Evolutionary conservation across 2,329 filamentous ascomycete genomes (phyloP), one percentile per base, ranked within the genome.

Genomic region (Ceratocystis eucalypticola): DNA sequence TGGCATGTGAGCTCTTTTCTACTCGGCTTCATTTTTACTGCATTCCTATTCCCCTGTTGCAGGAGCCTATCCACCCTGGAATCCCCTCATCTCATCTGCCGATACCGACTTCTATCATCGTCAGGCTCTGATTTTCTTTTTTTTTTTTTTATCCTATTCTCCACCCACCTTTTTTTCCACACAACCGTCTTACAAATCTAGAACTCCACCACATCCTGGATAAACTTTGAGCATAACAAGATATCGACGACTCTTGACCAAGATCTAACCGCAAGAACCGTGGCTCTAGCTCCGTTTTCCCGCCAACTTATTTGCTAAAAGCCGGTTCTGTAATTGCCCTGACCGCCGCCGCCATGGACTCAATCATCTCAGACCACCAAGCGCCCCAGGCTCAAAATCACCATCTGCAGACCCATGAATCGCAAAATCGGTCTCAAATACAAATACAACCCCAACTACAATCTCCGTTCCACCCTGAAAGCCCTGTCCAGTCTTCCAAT

Each of bases 331-430:
- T 37, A 59, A 33, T 33, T 25, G 15, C 28, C 55, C 55, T 33
- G 28, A 5, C 8, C 55, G 33, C 33, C 22, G 7, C 46, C 48
- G n/a, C 17, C 15, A 59, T 59, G 55, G 55, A 59, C 33, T 10
- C 28, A 59, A 59, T 59, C 55, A 25, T 30, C 55, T 20, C 55
- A 33, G 55, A 59, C 30, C 55, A 59, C 55, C 55, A 59, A 20
- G 33, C n/a, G 55, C 55, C 55, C 55, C 55, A 59, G 55, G 55
- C 28, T 59, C 55, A 59, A 17, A 59, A 37, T n/a, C n/a, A 20
- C 55, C 30, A 41, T 12, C 8, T 41, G n/a, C 57, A 25, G n/a
- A 8, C 57, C 6, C 30, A 62, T 59, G 25, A 59, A 10, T 5
- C 33, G 10, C 15, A 61, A 41, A 12, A 4, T 8, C 57, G 22